A percentile compares a stretch with the other conserved stretches of the same genome.
phyloP scores from a whole-genome alignment of 2,329 filamentous ascomycete species.

The Pseudophaeomoniella oleicola region DNA sequence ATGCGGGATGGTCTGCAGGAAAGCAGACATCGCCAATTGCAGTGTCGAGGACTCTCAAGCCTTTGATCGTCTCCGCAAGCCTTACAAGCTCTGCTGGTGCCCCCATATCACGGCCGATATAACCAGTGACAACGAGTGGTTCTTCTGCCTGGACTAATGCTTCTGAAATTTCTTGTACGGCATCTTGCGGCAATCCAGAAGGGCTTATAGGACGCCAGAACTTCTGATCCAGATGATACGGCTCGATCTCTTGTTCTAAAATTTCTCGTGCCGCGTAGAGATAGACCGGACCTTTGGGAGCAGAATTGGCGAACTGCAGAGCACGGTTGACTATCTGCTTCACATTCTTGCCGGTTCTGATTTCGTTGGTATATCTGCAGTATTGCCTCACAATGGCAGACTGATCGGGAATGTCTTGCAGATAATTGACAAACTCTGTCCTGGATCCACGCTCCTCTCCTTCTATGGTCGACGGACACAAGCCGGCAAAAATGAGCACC shows the following conservation, averaged over 20 bases:
- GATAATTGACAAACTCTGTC: constrained; percentile 78
- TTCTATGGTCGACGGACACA: constrained; percentile 63
- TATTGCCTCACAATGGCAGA: constrained; percentile 71
- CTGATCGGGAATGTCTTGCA: constrained; percentile 71
- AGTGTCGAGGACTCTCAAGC: constrained; percentile 36
- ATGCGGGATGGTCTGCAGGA: constrained; percentile 34
- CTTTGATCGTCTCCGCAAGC: constrained; percentile 31
- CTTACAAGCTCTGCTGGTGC: constrained; percentile 29
- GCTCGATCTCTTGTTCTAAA: constrained; percentile 71
- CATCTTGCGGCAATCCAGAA: constrained; percentile 40
- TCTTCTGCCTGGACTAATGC: constrained; percentile 31
- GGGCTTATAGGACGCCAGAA: constrained; percentile 60
- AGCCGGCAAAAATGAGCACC: constrained; percentile 62
- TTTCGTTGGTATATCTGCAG: constrained; percentile 68
- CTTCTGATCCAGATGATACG: constrained; percentile 52
- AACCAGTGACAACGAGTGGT: constrained; percentile 36
- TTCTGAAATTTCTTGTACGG: constrained; percentile 26
- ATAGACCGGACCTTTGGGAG: constrained; percentile 68
- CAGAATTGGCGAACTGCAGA: constrained; percentile 63
- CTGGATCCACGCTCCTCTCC: constrained; percentile 64
- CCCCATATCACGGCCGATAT: constrained; percentile 30
- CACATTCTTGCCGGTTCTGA: constrained; percentile 71
- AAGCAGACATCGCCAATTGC: constrained; percentile 39
- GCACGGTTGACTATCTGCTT: constrained; percentile 84
- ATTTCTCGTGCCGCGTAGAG: constrained; percentile 64